Percentiles rank a stretch among this genome's conserved stretches.
phyloP scores from a whole-genome alignment of 2,329 filamentous ascomycete species.

The Eutypella sp. region DNA sequence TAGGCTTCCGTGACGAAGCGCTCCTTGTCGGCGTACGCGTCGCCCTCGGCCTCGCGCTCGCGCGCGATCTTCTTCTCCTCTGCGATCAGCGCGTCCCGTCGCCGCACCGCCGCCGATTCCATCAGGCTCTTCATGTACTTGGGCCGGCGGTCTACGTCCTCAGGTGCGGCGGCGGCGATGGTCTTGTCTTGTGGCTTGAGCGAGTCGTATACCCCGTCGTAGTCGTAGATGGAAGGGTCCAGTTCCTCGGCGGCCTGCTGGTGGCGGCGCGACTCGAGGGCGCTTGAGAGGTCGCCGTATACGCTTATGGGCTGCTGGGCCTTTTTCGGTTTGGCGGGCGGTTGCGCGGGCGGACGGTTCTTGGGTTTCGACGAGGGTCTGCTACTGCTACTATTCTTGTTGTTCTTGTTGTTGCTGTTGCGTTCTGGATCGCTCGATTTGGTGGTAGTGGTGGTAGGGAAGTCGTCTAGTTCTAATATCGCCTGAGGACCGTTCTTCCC shows the following conservation, averaged over 20 bases:
- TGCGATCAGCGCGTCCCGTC: conserved; percentile 72
- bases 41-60: conserved; percentile 74
- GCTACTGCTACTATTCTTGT: too few relatives aligned
- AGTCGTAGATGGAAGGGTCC: conserved; percentile 77
- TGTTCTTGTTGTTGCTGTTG: conserved; percentile 19
- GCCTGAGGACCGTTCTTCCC: too few relatives aligned
- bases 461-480: conserved; percentile 58
- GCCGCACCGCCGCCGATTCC: conserved; percentile 68
- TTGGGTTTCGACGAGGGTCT: conserved; percentile 21
- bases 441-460: too few relatives aligned
- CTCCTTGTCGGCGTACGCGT: conserved; percentile 77
- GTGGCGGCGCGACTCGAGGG: conserved; percentile 58
- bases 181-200: conserved; percentile 58
- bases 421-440: conserved; percentile 18
- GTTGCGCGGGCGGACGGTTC: conserved; percentile 28
- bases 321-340: conserved; percentile 41
- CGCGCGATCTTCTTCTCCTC: conserved; percentile 75
- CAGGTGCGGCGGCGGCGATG: conserved; percentile 43
- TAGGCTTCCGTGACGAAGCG: conserved; percentile 83
- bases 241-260: conserved; percentile 60
- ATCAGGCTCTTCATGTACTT: conserved; percentile 76
- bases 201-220: conserved; percentile 76
- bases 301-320: conserved; percentile 32
- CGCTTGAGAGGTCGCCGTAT: conserved; percentile 63
- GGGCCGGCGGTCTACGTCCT: conserved; percentile 56